These are phyloP conservation scores for Penicillium antarcticum DNA, from an alignment of 495 filamentous ascomycete genomes.

Conservation along the genomic window DNA sequence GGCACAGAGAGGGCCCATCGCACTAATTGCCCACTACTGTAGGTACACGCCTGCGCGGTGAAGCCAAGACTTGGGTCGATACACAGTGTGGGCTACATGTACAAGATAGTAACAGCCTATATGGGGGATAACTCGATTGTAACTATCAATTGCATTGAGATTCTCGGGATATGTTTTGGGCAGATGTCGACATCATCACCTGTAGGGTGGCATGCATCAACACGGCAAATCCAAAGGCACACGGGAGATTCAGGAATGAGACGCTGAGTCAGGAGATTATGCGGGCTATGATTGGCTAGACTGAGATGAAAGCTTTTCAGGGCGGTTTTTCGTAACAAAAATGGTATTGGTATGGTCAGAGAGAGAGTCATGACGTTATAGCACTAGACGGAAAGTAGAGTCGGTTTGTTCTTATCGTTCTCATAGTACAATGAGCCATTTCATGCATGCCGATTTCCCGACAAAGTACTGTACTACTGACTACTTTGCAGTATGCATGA, in stretches of 20 bases:
- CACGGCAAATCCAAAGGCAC: neutral
- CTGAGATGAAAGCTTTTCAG: neutral
- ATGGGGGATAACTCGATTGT: too few relatives aligned
- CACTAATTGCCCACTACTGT: constrained; percentile 21
- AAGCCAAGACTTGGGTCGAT: constrained; percentile 21
- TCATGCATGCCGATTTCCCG: constrained; percentile 11
- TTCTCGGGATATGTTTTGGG: neutral
- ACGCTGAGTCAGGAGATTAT: constrained; percentile 10
- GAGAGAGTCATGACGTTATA: constrained; percentile 23
- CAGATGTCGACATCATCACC: neutral
- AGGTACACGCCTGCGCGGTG: constrained; percentile 26
- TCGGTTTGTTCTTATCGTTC: constrained; percentile 22
- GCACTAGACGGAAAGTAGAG: neutral
- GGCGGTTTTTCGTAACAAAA: neutral
- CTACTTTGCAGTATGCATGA: neutral
- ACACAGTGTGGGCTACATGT: neutral
- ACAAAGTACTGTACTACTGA: neutral
- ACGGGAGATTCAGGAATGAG: constrained; percentile 7
- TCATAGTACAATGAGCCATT: neutral
- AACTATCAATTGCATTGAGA: neutral
- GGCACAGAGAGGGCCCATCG: constrained; percentile 4
- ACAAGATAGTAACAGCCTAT: neutral
- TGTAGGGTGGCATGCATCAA: neutral
- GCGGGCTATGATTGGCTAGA: constrained; percentile 9
- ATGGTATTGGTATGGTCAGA: too few relatives aligned